These are phyloP conservation scores for Penicillium egyptiacum DNA, from an alignment of 495 filamentous ascomycete genomes.

Conservation along the genomic window DNA sequence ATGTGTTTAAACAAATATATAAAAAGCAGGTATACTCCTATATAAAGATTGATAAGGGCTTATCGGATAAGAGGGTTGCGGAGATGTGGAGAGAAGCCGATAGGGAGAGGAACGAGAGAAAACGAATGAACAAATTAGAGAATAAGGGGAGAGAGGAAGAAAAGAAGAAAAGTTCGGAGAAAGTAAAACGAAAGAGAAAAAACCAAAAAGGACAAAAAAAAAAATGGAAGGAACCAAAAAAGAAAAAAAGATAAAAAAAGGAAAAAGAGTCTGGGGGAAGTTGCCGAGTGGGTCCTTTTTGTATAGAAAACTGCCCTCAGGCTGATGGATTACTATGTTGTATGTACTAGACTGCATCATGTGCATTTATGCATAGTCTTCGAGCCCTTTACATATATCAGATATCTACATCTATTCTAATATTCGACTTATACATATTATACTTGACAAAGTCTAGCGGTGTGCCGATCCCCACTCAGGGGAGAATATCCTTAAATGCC, in stretches of 20 bases:
- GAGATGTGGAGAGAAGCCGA: conserved; percentile 5
- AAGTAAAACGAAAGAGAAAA: conserved; percentile 1
- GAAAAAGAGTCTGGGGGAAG: conserved; percentile 16
- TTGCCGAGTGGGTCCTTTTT: conserved; percentile 10
- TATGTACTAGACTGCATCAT: no score
- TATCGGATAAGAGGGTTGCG: conserved; percentile 19
- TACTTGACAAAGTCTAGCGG: not conserved
- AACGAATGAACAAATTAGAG: conserved; percentile 2
- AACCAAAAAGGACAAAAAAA: conserved; percentile 17
- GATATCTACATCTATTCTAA: no score
- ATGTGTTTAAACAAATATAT: not conserved
- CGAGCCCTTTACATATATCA: no score
- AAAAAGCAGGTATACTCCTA: not conserved
- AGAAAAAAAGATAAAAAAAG: conserved; percentile 2
- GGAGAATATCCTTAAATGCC: conserved; percentile 21
- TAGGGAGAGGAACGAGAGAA: conserved; percentile 5
- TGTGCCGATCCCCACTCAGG: conserved; percentile 24
- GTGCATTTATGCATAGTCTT: no score
- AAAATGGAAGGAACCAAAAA: not conserved
- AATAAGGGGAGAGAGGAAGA: not conserved
- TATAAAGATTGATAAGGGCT: conserved; percentile 25
- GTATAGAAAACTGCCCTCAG: no score
- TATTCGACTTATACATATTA: no score
- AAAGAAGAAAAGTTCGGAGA: not conserved
- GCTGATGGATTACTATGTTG: no score